Evolutionary conservation across 2,329 filamentous ascomycete species (phyloP), one percentile per base, ranked within the genome.

Genomic region (Pezicula radicicola): DNA sequence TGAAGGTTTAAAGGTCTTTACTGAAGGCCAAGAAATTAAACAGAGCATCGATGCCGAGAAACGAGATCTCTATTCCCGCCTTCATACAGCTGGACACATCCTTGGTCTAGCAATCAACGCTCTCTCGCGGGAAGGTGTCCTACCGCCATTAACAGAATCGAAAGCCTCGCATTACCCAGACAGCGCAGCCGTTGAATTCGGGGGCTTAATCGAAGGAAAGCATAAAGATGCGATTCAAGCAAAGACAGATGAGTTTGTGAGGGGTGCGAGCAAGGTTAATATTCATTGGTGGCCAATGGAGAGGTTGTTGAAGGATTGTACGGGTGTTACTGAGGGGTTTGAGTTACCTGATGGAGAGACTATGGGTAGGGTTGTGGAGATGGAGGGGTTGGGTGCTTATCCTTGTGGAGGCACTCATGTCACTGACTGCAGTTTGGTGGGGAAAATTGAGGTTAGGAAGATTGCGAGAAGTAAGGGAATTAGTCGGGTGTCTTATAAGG

Each of bases 381-480:
- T 91, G 54, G 79, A 82, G 0, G 86, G 85, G 0, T 78, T 80
- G 0, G 88, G 86, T 59, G 78, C 78, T 25, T 90, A 91, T 71
- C 86, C 87, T 1, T 91, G 88, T 66, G 88, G 87, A 7, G 87
- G 87, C 0, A 91, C 87, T 25, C 88, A 91, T 72, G 86, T 90
- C 3, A 72, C 78, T 28, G 77, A 70, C 16, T 86, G 84, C 18
- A 74, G 77, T 52, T 59, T 76, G 54, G 83, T 79, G 60, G 83
- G 85, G 1, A 76, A 78, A 63, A 81, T 83, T 5, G 79, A 71
- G 3, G 83, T 90, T 4, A 85, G 77, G 72, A 88, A 86, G 71
- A 85, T 91, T 50, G 76, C 76, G 55, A 75, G 85, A 66, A 75
- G 73, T 49, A 88, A 87, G 66, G 85, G 86, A 3, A 75, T 72